These are phyloP conservation scores for Lagerstroemia speciosa DNA, from an alignment of 345 rosid genomes.

Conservation along the genomic window DNA sequence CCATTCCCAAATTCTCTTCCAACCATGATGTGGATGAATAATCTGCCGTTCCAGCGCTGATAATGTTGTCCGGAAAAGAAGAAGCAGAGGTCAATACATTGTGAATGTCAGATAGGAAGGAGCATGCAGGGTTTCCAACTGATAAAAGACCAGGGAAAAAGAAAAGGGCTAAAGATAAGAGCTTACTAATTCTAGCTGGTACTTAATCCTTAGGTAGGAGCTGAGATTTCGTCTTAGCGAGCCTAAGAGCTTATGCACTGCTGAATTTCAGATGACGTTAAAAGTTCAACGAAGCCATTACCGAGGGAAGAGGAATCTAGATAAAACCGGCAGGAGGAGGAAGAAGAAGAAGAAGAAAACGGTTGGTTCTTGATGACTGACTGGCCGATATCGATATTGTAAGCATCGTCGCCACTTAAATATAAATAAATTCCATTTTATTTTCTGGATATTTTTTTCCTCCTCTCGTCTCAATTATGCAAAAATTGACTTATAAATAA, in stretches of 20 bases:
- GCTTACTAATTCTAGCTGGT: no score
- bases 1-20: conserved; percentile 26
- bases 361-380: neutral
- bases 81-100: neutral
- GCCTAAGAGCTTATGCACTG: neutral
- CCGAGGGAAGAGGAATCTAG: no score
- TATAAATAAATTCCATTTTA: no score
- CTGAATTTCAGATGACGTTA: neutral
- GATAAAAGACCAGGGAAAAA: neutral
- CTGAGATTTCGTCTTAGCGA: neutral
- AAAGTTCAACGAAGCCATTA: neutral
- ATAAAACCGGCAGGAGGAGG: no score
- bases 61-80: conserved; percentile 3
- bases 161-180: neutral
- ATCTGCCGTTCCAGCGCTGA: conserved; percentile 7
- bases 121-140: neutral
- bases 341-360: neutral
- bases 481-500: no score
- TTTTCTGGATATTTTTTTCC: no score
- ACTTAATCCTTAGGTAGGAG: neutral
- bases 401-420: no score
- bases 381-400: neutral
- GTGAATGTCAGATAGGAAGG: neutral
- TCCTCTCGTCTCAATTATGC: no score
- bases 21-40: conserved; percentile 24